Evolutionary conservation across 2,329 filamentous ascomycete species (phyloP).

Genomic region (Nemania sp.): DNA sequence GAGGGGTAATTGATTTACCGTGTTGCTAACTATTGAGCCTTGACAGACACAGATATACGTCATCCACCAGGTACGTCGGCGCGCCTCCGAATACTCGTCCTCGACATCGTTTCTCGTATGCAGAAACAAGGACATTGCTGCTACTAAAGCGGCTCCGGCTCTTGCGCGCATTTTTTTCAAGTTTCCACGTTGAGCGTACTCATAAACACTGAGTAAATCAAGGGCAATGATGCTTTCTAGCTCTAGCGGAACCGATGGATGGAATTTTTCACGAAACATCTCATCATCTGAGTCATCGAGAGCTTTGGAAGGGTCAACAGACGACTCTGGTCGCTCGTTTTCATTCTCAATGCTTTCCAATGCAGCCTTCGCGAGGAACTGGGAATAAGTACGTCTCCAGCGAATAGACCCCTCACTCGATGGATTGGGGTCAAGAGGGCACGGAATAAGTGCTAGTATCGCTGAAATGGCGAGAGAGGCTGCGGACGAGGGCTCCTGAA

Average conservation of each 20-base stretch:
- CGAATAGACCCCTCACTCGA: conserved; percentile 55
- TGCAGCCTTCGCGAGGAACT: conserved; percentile 61
- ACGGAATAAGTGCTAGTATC: conserved; percentile 61
- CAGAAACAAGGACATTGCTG: conserved; percentile 59
- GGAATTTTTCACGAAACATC: conserved; percentile 56
- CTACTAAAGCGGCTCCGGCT: conserved; percentile 60
- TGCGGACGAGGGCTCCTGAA: conserved; percentile 57
- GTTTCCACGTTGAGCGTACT: conserved; percentile 66
- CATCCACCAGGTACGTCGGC: conserved; percentile 65
- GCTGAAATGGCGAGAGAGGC: conserved; percentile 61
- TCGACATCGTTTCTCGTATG: conserved; percentile 55
- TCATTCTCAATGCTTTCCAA: conserved; percentile 63
- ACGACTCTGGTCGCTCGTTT: conserved; percentile 60
- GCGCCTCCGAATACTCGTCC: conserved; percentile 59
- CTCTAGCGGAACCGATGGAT: conserved; percentile 58
- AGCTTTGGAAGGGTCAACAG: conserved; percentile 58
- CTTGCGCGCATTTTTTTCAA: conserved; percentile 64
- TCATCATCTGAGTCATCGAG: conserved; percentile 54
- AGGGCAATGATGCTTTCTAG: conserved; percentile 62
- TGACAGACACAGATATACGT: conserved; percentile 65
- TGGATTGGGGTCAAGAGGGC: conserved; percentile 55
- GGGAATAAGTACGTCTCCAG: conserved; percentile 61
- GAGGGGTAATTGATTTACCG: conserved; percentile 50
- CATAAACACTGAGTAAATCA: conserved; percentile 62
- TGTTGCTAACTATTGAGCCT: conserved; percentile 63